phyloP scores from a whole-genome alignment of 345 rosid genomes.

The Lepidium africanum region DNA sequence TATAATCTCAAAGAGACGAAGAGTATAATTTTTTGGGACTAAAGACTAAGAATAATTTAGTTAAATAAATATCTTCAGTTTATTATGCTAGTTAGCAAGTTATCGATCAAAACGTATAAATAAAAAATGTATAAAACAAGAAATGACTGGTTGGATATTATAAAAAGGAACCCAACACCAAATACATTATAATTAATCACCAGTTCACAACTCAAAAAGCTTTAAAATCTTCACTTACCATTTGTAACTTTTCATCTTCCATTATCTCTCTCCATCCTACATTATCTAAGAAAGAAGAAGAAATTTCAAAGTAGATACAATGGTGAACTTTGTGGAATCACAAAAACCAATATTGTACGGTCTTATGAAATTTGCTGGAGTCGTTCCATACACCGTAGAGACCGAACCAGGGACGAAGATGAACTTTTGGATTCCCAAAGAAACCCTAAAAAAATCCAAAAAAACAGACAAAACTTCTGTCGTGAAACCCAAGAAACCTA shows the following conservation, averaged over 20 bases:
- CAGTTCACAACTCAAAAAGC: background rate
- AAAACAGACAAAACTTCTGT: slow-evolving; percentile 17
- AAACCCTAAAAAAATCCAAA: slow-evolving; percentile 38
- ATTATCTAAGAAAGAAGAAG: background rate
- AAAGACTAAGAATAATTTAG: background rate
- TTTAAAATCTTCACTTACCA: background rate
- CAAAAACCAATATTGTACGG: slow-evolving; percentile 61
- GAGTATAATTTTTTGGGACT: no score
- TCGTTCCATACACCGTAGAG: slow-evolving; percentile 44
- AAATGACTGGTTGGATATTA: background rate
- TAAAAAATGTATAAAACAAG: background rate
- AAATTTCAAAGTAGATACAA: slow-evolving; percentile 1
- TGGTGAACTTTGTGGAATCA: slow-evolving; percentile 80
- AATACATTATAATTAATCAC: slow-evolving; percentile 2
- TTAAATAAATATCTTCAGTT: background rate
- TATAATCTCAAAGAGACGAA: no score
- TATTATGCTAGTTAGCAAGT: background rate
- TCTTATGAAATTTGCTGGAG: slow-evolving; percentile 73
- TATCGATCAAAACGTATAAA: background rate
- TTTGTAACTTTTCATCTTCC: background rate
- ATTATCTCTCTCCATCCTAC: background rate
- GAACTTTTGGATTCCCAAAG: slow-evolving; percentile 83
- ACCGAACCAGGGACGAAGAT: slow-evolving; percentile 70
- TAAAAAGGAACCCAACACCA: slow-evolving; percentile 42
- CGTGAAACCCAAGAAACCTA: slow-evolving; percentile 16